Base-by-base conservation (phyloP, 2,329 filamentous ascomycete species). In the Botrytis porri region DNA sequence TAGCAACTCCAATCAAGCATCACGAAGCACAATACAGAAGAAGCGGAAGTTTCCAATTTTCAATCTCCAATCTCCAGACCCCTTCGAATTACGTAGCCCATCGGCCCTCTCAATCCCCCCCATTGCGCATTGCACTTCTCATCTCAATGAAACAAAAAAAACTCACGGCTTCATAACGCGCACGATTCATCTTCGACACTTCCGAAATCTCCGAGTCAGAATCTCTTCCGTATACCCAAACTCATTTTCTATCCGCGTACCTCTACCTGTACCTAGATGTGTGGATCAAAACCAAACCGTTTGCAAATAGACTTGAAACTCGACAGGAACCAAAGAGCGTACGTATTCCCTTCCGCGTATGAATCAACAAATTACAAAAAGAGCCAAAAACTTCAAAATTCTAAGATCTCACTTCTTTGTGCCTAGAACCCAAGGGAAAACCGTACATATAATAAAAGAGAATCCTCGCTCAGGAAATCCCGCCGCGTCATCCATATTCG, bases 161-260 rank as follows among this genome's bases (percentile, higher is more conserved):
- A 76, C 77, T 71, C 73, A 79, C 78, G 9, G 75, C 70, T 64
- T 79, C 77, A 67, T 79, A 79, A 51, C 77, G 73, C 57, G 75
- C 69, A 4, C 77, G 74, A 75, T 64, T 78, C 78, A 79, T 79
- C 39, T 62, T 59, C 29, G n/a, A 41, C 41, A 14, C 37, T 45
- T n/a, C 41, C 62, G 2, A 32, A 22, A 35, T 7, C 45, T 8
- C 51, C 14, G 14, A n/a, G 16, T 8, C 22, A 22, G 8, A 39
- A 51, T 18, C 32, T 39, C 16, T 32, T 43, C 10, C 57, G 3
- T 57, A 29, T 8, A 61, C 39, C 29, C n/a, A 35, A 35, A 37
- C 7, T 32, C 57, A 20, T 29, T 4, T n/a, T 29, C 16, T 63
- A 20, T 20, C 59, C n/a, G 25, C 61, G 61, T 43, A 41, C 61